phyloP scores from a whole-genome alignment of 148 eudicot species.

The Fagopyrum tataricum region DNA sequence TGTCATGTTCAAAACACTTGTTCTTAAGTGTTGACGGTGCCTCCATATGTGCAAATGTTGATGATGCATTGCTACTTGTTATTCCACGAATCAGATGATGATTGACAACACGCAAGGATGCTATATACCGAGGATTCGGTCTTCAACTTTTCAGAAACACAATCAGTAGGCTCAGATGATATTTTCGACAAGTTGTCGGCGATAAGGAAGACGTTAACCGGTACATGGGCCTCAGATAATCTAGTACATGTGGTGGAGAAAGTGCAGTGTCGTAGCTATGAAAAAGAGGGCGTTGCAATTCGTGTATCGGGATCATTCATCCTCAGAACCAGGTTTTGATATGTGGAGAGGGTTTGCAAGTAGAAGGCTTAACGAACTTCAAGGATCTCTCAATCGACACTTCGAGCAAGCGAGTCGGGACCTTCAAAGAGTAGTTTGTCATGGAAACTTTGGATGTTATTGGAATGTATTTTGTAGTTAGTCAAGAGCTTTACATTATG shows the following conservation, averaged over 20 bases:
- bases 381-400: conserved; percentile 66
- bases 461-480: conserved; percentile 55
- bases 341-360: conserved; percentile 91
- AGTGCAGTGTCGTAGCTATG: conserved; percentile 78
- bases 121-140: conserved; percentile 53
- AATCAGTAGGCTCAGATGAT: conserved; percentile 42
- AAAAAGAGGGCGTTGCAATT: conserved; percentile 74
- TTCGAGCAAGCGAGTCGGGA: conserved; percentile 57
- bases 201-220: conserved; percentile 67
- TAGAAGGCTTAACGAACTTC: conserved; percentile 79
- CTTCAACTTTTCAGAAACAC: conserved; percentile 75
- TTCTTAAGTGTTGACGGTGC: too few species aligned
- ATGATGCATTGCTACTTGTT: conserved; percentile 83
- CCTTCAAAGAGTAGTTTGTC: conserved; percentile 26
- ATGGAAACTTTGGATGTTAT: conserved; percentile 47
- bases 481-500: conserved; percentile 78
- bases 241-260: conserved; percentile 94
- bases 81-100: conserved; percentile 73
- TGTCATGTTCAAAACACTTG: too few species aligned
- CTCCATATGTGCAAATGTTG: conserved; percentile 57
- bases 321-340: conserved; percentile 69
- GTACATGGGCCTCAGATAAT: conserved; percentile 84
- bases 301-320: conserved; percentile 84
- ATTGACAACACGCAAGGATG: conserved; percentile 69
- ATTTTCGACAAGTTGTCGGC: conserved; percentile 46